These are phyloP conservation scores for Neocatenulostroma microsporum DNA, from an alignment of 2,329 filamentous ascomycete genomes.

Conservation along the genomic window DNA sequence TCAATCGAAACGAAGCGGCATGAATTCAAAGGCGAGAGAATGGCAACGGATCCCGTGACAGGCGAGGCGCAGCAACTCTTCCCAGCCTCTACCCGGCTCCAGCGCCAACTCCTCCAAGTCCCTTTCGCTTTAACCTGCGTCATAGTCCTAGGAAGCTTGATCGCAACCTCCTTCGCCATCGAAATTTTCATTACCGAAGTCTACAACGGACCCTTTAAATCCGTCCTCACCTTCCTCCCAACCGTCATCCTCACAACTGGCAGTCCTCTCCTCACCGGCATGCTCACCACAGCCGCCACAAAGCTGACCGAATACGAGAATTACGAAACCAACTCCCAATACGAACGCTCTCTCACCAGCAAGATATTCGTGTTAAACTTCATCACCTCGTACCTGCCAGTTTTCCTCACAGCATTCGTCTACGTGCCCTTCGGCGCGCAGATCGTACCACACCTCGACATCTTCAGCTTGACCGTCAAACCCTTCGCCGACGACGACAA, in stretches of 20 bases:
- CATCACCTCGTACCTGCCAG: slow-evolving; percentile 86
- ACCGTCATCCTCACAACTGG: slow-evolving; percentile 77
- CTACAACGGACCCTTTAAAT: slow-evolving; percentile 81
- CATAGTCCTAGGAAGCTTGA: slow-evolving; percentile 67
- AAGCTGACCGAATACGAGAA: slow-evolving; percentile 79
- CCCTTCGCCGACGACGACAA: slow-evolving; percentile 70
- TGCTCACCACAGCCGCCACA: slow-evolving; percentile 70
- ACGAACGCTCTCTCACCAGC: slow-evolving; percentile 74
- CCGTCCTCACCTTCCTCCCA: slow-evolving; percentile 76
- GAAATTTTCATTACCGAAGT: slow-evolving; percentile 95
- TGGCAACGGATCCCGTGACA: slow-evolving; percentile 69
- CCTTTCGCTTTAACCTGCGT: slow-evolving; percentile 75
- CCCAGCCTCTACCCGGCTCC: slow-evolving; percentile 64
- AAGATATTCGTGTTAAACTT: slow-evolving; percentile 97
- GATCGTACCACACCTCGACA: slow-evolving; percentile 75
- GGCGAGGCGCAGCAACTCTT: slow-evolving; percentile 72
- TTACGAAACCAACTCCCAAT: slow-evolving; percentile 77
- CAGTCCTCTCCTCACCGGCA: slow-evolving; percentile 67
- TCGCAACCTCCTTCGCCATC: slow-evolving; percentile 79
- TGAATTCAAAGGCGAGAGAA: slow-evolving; percentile 72
- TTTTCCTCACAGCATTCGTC: slow-evolving; percentile 88
- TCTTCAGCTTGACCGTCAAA: slow-evolving; percentile 68
- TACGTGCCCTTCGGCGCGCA: slow-evolving; percentile 86
- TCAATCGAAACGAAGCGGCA: slow-evolving; percentile 68
- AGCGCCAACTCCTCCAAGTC: slow-evolving; percentile 70